Conservation (phyloP, 2,329 filamentous ascomycete species). For the Botryotinia narcissicola region DNA sequence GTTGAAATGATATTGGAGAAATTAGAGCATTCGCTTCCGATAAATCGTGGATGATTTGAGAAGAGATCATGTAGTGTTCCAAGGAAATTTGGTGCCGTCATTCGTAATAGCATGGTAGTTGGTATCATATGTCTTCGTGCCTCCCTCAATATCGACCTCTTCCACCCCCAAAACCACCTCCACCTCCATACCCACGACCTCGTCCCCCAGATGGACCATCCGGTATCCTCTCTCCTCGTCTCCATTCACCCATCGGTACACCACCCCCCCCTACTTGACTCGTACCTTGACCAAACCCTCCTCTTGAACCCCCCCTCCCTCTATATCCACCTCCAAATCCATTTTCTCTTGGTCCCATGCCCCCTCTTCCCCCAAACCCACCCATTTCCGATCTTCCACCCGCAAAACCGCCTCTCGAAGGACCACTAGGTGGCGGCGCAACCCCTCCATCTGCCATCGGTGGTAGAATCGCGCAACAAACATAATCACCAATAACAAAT, state of each 20-base stretch:
- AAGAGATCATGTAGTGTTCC: neutral
- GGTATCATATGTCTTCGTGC: conserved; percentile 26
- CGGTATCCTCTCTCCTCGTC: conserved; percentile 61
- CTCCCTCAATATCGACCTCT: conserved; percentile 40
- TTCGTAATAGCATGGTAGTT: conserved; percentile 12
- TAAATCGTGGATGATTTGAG: neutral
- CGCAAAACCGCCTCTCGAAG: conserved; percentile 41
- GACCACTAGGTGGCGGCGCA: conserved; percentile 55
- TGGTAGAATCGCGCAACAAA: conserved; percentile 78
- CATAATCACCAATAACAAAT: conserved; percentile 86
- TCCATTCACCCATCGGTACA: conserved; percentile 59
- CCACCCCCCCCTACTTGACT: conserved; percentile 38
- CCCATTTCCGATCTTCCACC: conserved; percentile 39
- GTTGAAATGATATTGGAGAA: neutral
- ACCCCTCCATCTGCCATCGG: conserved; percentile 73
- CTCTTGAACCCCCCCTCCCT: conserved; percentile 40
- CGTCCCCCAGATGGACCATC: conserved; percentile 45
- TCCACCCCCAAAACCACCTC: conserved; percentile 46
- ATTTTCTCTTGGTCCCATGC: conserved; percentile 40
- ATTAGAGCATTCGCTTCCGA: neutral
- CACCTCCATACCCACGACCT: conserved; percentile 49
- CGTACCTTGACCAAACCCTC: conserved; percentile 43
- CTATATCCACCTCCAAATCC: conserved; percentile 39
- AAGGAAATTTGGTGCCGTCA: neutral
- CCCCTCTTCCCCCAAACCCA: conserved; percentile 41